phyloP scores from a whole-genome alignment of 768 basidiomycete genomes.

The Termitomyces titanicus region DNA sequence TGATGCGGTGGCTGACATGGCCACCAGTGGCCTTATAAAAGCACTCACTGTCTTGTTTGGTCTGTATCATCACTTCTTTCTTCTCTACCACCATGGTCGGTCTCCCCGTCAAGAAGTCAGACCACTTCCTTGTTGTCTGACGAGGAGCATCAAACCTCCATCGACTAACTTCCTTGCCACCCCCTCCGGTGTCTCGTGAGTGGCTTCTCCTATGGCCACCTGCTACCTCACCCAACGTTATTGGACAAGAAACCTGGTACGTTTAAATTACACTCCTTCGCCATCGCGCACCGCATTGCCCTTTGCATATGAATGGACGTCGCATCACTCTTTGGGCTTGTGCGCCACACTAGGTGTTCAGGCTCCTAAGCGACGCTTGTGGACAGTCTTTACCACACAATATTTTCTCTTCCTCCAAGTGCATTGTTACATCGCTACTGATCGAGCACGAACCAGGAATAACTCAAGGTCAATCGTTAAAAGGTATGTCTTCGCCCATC shows the following conservation, averaged over 20 bases:
- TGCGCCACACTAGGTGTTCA: background rate
- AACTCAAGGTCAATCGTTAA: background rate
- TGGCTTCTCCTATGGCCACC: background rate
- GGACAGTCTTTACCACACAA: background rate
- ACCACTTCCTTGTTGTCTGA: background rate
- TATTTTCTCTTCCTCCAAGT: background rate
- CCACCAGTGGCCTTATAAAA: background rate
- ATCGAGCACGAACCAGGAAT: background rate
- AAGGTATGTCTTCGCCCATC: background rate
- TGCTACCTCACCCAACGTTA: background rate
- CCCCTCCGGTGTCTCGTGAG: background rate
- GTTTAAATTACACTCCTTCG: background rate
- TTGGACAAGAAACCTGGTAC: background rate
- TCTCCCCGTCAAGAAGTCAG: background rate
- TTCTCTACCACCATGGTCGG: background rate
- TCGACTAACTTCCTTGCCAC: background rate
- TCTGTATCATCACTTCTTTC: background rate
- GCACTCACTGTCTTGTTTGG: background rate
- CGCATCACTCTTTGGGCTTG: background rate
- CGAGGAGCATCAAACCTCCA: background rate
- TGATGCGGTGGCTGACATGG: background rate
- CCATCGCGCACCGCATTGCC: background rate
- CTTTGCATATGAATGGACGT: background rate
- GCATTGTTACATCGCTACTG: too few relatives aligned
- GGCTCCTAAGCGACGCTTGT: background rate